Conservation (phyloP, 805 yeast genomes). For the Candida stauntonica region DNA sequence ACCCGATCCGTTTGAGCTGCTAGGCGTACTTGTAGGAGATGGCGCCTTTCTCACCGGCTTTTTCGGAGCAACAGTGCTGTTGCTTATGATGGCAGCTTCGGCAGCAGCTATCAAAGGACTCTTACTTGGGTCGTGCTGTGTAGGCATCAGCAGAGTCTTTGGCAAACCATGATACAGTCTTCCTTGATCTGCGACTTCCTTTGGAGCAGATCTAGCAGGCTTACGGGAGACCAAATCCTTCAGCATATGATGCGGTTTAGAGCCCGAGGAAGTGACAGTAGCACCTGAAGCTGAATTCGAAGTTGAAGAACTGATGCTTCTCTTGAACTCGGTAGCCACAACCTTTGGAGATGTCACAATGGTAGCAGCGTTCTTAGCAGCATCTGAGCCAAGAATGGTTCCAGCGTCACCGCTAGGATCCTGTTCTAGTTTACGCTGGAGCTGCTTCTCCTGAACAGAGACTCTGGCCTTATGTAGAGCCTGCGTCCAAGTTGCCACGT, state of each 20-base stretch:
- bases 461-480: conserved; percentile 45
- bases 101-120: conserved; percentile 25
- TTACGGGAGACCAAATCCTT: conserved; percentile 30
- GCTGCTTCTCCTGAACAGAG: conserved; percentile 43
- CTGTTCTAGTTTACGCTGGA: conserved; percentile 22
- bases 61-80: background rate
- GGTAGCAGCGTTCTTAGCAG: conserved; percentile 36
- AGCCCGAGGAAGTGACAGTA: background rate
- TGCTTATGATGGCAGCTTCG: conserved; percentile 21
- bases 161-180: conserved; percentile 34
- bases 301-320: background rate
- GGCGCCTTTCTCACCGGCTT: conserved; percentile 1
- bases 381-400: conserved; percentile 30
- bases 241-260: conserved; percentile 32
- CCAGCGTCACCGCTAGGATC: conserved; percentile 32
- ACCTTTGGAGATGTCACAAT: conserved; percentile 21
- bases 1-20: conserved; percentile 1
- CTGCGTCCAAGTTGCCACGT: conserved; percentile 54
- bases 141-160: conserved; percentile 2
- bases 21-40: background rate
- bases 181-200: conserved; percentile 29
- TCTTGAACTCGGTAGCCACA: conserved; percentile 5
- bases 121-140: conserved; percentile 4
- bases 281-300: background rate
- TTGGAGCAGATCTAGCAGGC: conserved; percentile 10